Evolutionary conservation across 2,329 filamentous ascomycete genomes (phyloP).

Genomic region (Hymenoscyphus linearis): DNA sequence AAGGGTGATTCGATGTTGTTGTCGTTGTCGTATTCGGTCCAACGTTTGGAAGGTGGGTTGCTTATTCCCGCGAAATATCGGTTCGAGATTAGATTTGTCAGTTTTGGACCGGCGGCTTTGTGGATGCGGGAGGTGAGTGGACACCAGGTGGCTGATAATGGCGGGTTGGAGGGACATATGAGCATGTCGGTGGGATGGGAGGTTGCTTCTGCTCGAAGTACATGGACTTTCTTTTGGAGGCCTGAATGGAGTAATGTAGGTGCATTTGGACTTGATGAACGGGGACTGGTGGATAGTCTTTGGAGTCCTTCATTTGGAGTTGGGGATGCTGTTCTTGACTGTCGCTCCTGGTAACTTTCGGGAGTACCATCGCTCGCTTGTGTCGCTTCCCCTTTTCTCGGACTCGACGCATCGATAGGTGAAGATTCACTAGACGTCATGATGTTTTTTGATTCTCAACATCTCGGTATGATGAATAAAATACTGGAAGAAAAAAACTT

Average conservation of each 20-base stretch:
- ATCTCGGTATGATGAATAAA: not conserved
- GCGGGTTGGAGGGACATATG: not conserved
- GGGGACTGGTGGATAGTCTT: not conserved
- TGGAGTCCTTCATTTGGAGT: not conserved
- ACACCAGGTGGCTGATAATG: conserved; percentile 1
- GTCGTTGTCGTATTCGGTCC: not conserved
- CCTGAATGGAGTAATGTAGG: not conserved
- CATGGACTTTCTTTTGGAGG: not conserved
- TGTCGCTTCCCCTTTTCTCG: not conserved
- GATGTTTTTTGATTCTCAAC: not conserved
- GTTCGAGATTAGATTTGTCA: not conserved
- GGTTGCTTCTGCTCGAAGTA: not conserved
- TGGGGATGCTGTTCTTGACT: not conserved
- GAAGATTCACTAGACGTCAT: not conserved
- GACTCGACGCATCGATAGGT: not conserved
- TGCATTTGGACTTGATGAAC: not conserved
- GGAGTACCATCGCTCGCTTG: not conserved
- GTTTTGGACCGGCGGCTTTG: not conserved
- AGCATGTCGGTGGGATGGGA: conserved; percentile 4
- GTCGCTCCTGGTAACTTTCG: not conserved
- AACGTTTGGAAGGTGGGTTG: not conserved
- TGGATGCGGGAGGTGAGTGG: not conserved
- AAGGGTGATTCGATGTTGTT: conserved; percentile 3
- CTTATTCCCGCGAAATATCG: not conserved
- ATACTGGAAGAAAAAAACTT: not conserved